These are phyloP conservation scores for Cynara cardunculus DNA, from an alignment of 129 eudicot genomes.

Conservation along the genomic window DNA sequence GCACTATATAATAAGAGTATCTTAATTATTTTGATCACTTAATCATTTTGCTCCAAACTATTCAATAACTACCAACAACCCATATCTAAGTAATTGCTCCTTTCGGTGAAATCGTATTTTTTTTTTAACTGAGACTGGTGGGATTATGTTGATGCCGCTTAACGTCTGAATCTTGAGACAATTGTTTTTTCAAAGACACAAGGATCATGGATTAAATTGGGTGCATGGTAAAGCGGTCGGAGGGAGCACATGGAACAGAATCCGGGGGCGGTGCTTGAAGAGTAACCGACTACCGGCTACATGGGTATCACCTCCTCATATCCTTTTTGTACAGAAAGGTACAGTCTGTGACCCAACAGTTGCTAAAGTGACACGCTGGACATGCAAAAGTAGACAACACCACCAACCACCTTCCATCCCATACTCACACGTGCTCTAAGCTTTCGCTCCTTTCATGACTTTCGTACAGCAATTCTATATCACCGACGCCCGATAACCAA, in stretches of 20 bases:
- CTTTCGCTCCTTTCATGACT: not conserved
- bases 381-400: constrained; percentile 6
- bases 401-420: not conserved
- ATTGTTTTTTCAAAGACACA: not conserved
- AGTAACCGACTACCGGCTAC: constrained; percentile 13
- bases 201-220: not conserved
- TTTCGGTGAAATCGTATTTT: too few relatives aligned
- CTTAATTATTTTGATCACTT: too few relatives aligned
- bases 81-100: too few relatives aligned
- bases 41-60: too few relatives aligned
- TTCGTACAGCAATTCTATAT: not conserved
- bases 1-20: too few relatives aligned
- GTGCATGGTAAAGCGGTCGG: not conserved
- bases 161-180: not conserved
- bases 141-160: too few relatives aligned
- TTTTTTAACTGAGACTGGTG: too few relatives aligned
- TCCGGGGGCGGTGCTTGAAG: not conserved
- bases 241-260: constrained; percentile 25
- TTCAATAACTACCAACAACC: too few relatives aligned
- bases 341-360: constrained; percentile 20
- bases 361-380: constrained; percentile 30
- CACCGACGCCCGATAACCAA: constrained; percentile 7
- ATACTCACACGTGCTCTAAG: constrained; percentile 22
- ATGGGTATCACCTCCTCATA: not conserved
- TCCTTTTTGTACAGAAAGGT: not conserved